Evolutionary conservation across 2,329 filamentous ascomycete genomes (phyloP), one percentile per base, ranked within the genome.

Genomic region (Pleomassaria siparia): DNA sequence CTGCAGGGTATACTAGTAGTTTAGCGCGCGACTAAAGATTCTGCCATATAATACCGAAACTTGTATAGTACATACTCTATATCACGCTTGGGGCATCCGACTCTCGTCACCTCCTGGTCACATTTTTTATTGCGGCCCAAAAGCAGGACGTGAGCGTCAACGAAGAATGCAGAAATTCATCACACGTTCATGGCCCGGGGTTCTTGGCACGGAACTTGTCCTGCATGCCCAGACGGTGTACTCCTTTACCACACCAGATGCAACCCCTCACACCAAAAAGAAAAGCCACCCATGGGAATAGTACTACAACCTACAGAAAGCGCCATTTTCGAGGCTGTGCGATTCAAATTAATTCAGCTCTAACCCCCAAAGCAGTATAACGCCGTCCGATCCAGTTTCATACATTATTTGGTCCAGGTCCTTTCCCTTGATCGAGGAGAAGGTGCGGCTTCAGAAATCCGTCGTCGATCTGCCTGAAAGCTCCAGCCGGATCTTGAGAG

Each of bases 381-480:
- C 59, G 56, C 61, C 58, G 46, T 25, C 13, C 3, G 41, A 32
- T 56, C 43, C 47, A 20, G n/a, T 41, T 30, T 62, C 54, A 71
- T 15, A 69, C 67, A 56, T 70, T 71, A 46, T 54, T 60, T 16
- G 65, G 63, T 9, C 67, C 67, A 30, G 52, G 43, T 7, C 58
- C 56, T 28, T 69, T 69, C 20, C 64, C 64, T 16, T 72, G 87
- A 72, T 96, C 91, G 16, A 97, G 80, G 55, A 97, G 72, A 46
- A 97, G 74, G 66, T 86, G 89, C 15, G 92, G 92, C 77, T 97
- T 97, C 72, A 97, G 91, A 69, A 91, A 96, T 51, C 91, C 90
- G 71, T 99, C 94, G 69, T 99, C 94, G 50, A 99, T 76, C 72
- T 96, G 91, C 58, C 85, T 86, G 71, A 99, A 95, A 74, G 95